Base-by-base conservation (phyloP, 2,329 filamentous ascomycete genomes). In the Bretziella fagacearum region DNA sequence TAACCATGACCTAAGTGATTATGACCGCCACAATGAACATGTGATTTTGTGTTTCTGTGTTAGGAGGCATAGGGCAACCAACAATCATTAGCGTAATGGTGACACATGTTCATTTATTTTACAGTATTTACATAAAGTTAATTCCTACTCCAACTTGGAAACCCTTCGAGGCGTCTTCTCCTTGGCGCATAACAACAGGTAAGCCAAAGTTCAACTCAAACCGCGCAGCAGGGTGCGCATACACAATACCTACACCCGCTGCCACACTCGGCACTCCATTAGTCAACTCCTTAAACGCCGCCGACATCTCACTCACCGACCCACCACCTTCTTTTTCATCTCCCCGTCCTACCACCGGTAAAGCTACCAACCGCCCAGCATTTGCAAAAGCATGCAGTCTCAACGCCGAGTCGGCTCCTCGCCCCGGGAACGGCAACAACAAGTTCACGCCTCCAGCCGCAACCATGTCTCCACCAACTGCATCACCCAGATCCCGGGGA, bases 121-220 rank as follows among this genome's bases (percentile, higher is more conserved):
- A 33, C 30, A n/a, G 13, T 15, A 36, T 36, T 36, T 81, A 96
- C 70, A 96, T 65, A 60, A 98, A 95, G 65, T 84, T 93, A 58
- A 98, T 86, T 43, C 91, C 91, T 33, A 98, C 84, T n/a, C 91
- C 91, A 56, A 98, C 79, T 60, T 91, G 86, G 53, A 98, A 59
- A 1, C 91, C 91, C 65, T 98, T 98, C 47, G 89, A 76, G 13
- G 77, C 80, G 55, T 91, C 80, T 64, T 98, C 91, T 29, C 85
- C 86, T 53, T 73, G 79, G 50, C 91, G 73, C 57, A 85, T 62
- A 15, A 89, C 79, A 50, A 98, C 61, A 1, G 91, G 91, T 54
- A 98, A 62, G 56, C 83, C 86, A 60, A 98, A 94, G 63, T 98
- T 98, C 55, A 98, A 68, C 66, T 98, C 91, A 53, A 98, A 95